phyloP scores from a whole-genome alignment of 2,329 filamentous ascomycete genomes.

The Parafenestella ontariensis region DNA sequence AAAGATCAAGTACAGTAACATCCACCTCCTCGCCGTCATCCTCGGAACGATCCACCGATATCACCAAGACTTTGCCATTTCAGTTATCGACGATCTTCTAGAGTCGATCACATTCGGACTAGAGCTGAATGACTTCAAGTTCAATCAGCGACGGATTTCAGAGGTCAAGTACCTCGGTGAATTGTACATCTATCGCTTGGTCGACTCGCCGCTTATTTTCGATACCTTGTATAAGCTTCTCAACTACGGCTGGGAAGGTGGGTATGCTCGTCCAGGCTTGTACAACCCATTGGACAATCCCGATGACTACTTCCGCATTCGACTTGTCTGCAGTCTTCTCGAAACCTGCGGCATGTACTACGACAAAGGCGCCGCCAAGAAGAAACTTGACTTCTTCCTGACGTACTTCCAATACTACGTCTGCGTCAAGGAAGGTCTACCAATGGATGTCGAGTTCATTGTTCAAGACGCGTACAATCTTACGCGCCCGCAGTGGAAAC shows the following conservation, averaged over 20 bases:
- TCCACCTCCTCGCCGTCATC: conserved; percentile 90
- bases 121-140: conserved; percentile 96
- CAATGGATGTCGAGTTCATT: conserved; percentile 97
- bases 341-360: conserved; percentile 98
- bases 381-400: conserved; percentile 97
- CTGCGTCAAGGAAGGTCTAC: conserved; percentile 83
- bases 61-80: conserved; percentile 87
- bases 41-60: conserved; percentile 89
- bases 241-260: conserved; percentile 86
- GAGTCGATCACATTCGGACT: conserved; percentile 88
- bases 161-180: conserved; percentile 97
- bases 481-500: conserved; percentile 90
- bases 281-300: conserved; percentile 82
- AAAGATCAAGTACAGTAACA: conserved; percentile 97
- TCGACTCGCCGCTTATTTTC: conserved; percentile 94
- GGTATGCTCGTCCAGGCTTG: conserved; percentile 79
- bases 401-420: conserved; percentile 98
- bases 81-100: conserved; percentile 89
- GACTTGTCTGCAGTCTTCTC: conserved; percentile 84
- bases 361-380: conserved; percentile 88
- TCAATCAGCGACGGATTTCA: conserved; percentile 91
- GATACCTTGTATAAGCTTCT: conserved; percentile 94
- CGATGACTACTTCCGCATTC: conserved; percentile 95
- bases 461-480: conserved; percentile 89
- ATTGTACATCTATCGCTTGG: conserved; percentile 96